phyloP scores from a whole-genome alignment of 768 basidiomycete species.

The Lactifluus volemus region DNA sequence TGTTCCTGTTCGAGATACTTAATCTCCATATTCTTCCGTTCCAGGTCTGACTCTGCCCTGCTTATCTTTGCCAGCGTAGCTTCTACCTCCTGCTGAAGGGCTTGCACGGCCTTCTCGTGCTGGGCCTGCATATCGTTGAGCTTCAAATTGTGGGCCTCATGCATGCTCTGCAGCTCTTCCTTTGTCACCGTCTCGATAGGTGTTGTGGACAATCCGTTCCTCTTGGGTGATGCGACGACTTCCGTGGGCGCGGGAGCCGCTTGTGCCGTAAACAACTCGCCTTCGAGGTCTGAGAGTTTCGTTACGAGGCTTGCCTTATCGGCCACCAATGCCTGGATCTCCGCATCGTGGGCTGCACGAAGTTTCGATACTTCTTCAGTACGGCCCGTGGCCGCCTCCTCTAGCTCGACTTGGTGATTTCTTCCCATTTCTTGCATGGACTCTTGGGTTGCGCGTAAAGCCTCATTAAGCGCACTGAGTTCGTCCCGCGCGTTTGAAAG shows the following conservation, averaged over 20 bases:
- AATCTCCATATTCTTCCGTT: slow-evolving; percentile 73
- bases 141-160: slow-evolving; percentile 81
- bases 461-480: slow-evolving; percentile 52
- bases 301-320: slow-evolving; percentile 57
- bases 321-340: slow-evolving; percentile 43
- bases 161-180: slow-evolving; percentile 68
- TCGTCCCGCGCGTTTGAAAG: slow-evolving; percentile 62
- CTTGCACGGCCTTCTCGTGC: slow-evolving; percentile 50
- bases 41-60: slow-evolving; percentile 52
- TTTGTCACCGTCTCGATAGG: slow-evolving; percentile 48
- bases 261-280: slow-evolving; percentile 59
- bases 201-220: slow-evolving; percentile 40
- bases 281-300: slow-evolving; percentile 66
- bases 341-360: slow-evolving; percentile 49
- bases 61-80: slow-evolving; percentile 38
- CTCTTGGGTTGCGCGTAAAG: slow-evolving; percentile 58
- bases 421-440: slow-evolving; percentile 62
- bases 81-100: slow-evolving; percentile 49
- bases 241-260: slow-evolving; percentile 43
- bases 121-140: slow-evolving; percentile 63
- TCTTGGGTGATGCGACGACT: slow-evolving; percentile 40
- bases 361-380: slow-evolving; percentile 64
- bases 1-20: slow-evolving; percentile 70
- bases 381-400: slow-evolving; percentile 60
- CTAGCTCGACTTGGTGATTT: slow-evolving; percentile 64